phyloP scores from a whole-genome alignment of 331 rosid genomes.

The Rhamnella rubrinervis region DNA sequence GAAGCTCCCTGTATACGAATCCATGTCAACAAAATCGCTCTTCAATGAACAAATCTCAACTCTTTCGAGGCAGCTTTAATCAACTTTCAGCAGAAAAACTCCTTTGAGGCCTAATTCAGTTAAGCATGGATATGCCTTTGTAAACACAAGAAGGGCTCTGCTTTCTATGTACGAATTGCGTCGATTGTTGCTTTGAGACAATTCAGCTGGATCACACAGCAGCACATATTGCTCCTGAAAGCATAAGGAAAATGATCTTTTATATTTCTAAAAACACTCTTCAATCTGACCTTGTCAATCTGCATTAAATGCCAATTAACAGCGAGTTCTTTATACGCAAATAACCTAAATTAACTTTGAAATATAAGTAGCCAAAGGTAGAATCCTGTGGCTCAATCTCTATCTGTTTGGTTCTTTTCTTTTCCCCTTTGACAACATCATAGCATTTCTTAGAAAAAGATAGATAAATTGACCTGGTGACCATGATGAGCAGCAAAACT shows the following conservation, averaged over 20 bases:
- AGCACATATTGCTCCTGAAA: slow-evolving; percentile 67
- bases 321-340: too few species aligned
- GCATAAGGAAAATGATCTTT: background rate
- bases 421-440: background rate
- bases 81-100: slow-evolving; percentile 22
- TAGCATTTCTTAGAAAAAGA: background rate
- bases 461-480: slow-evolving; percentile 45
- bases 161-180: slow-evolving; percentile 12
- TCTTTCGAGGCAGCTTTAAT: background rate
- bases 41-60: too few species aligned
- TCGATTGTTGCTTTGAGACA: slow-evolving; percentile 1
- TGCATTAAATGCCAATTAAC: too few species aligned
- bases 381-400: background rate
- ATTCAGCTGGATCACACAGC: slow-evolving; percentile 37
- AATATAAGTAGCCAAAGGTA: background rate
- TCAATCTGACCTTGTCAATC: background rate
- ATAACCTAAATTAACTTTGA: background rate
- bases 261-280: background rate
- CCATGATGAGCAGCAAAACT: slow-evolving; percentile 78
- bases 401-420: background rate
- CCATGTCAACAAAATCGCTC: too few species aligned
- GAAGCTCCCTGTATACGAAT: too few species aligned
- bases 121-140: background rate
- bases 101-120: background rate
- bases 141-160: background rate